phyloP scores from a whole-genome alignment of 2,329 filamentous ascomycete species.

The Cercospora sp. region DNA sequence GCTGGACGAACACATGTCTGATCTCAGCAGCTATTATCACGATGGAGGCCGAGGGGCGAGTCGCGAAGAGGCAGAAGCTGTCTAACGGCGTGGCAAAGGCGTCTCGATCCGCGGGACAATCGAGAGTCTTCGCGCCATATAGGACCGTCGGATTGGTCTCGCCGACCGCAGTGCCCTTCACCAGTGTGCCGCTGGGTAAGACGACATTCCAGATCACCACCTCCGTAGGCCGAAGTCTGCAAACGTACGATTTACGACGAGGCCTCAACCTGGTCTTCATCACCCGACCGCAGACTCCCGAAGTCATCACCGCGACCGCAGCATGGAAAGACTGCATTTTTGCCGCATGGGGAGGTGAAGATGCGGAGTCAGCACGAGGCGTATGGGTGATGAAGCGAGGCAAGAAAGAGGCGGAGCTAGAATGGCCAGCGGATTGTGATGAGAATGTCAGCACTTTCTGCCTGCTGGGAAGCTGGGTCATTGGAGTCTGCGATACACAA shows the following conservation, averaged over 20 bases:
- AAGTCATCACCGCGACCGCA: conserved; percentile 78
- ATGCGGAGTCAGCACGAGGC: conserved; percentile 59
- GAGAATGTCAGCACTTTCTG: conserved; percentile 76
- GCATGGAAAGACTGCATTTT: conserved; percentile 86
- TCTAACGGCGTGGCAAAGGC: conserved; percentile 29
- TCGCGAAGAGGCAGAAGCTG: conserved; percentile 71
- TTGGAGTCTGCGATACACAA: conserved; percentile 72
- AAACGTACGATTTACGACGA: conserved; percentile 91
- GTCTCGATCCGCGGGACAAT: conserved; percentile 44
- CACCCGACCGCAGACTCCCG: conserved; percentile 84
- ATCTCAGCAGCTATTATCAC: neutral
- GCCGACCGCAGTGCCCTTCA: conserved; percentile 86
- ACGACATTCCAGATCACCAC: conserved; percentile 97
- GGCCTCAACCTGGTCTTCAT: conserved; percentile 93
- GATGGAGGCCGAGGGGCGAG: conserved; percentile 27
- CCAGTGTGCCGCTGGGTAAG: conserved; percentile 83
- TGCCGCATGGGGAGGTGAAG: conserved; percentile 78
- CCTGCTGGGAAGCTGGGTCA: conserved; percentile 87
- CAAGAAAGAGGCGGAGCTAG: conserved; percentile 75
- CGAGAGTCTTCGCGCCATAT: conserved; percentile 90
- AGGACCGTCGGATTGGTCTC: conserved; percentile 93
- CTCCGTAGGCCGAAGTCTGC: conserved; percentile 82
- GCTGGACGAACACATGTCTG: neutral
- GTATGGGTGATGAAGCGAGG: conserved; percentile 92
- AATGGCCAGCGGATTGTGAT: conserved; percentile 62